Evolutionary conservation across 192 early-diverging fungal species (phyloP), one percentile per base, ranked within the genome.

Genomic region (Coemansia sp.): DNA sequence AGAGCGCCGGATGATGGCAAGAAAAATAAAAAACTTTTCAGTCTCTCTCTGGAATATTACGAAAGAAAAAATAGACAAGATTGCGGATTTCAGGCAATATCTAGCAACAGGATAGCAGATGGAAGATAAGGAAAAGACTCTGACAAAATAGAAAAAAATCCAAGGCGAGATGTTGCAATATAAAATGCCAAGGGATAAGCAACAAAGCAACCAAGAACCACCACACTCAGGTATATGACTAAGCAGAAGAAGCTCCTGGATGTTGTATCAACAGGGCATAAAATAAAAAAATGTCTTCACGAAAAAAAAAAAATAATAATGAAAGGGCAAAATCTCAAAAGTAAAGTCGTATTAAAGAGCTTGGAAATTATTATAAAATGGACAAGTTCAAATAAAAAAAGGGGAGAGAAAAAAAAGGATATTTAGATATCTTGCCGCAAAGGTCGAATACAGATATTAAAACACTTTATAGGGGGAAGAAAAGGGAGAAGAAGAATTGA

Each of bases 371-470:
- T 39, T 46, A 46, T 46, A 26, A 51, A 51, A 51, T 51, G 9
- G 26, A 16, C 8, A 51, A 51, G 25, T 26, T 51, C 26, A 45
- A 30, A 15, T 45, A 29, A 26, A 23, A 61, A 53, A 39, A 53
- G 15, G n/a, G n/a, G 16, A 37, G 18, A 48, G 40, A 56, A 43
- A 16, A 65, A 65, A 28, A 56, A 40, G 35, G 15, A 13, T 23
- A 15, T 57, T 65, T 39, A 20, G 45, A 61, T 61, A 21, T 25
- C 59, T 65, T 29, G 16, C 25, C 7, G 28, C 4, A 40, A 53
- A 16, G 39, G 18, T 28, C 26, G 35, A 29, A 35, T 13, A 15
- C 30, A 63, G 30, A 20, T 37, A 12, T 10, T 37, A 30, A 21
- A 64, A 45, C 12, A 21, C 18, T 46, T 16, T 45, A 6, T 15